phyloP scores from a whole-genome alignment of 2,329 filamentous ascomycete genomes.

The Alternaria sp. region DNA sequence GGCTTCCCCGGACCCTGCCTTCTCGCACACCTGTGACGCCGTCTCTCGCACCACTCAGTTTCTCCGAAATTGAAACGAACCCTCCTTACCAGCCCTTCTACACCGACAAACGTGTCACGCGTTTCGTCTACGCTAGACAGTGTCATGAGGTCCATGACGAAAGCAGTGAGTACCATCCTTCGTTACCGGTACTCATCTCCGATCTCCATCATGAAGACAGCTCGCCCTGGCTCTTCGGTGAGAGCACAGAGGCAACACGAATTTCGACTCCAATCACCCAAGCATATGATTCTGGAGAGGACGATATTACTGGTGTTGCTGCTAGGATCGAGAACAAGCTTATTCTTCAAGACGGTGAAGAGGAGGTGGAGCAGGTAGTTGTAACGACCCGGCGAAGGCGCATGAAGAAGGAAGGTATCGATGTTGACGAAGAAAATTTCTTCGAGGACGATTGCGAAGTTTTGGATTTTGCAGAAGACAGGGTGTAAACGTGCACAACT shows the following conservation, averaged over 20 bases:
- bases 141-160: slow-evolving; percentile 30
- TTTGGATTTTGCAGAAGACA: slow-evolving; percentile 78
- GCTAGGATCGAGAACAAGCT: slow-evolving; percentile 50
- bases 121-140: slow-evolving; percentile 69
- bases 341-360: slow-evolving; percentile 63
- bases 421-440: slow-evolving; percentile 74
- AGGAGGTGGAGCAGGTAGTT: slow-evolving; percentile 78
- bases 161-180: slow-evolving; percentile 35
- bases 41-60: slow-evolving; percentile 59
- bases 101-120: slow-evolving; percentile 82
- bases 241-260: slow-evolving; percentile 58
- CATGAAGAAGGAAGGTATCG: slow-evolving; percentile 57
- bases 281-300: slow-evolving; percentile 48
- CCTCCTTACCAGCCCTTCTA: slow-evolving; percentile 96
- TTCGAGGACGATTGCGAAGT: slow-evolving; percentile 95
- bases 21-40: slow-evolving; percentile 30
- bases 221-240: slow-evolving; percentile 63
- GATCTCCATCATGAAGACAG: slow-evolving; percentile 49
- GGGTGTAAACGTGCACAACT: slow-evolving; percentile 51
- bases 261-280: slow-evolving; percentile 52
- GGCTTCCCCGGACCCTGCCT: slow-evolving; percentile 46
- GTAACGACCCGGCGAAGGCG: slow-evolving; percentile 78
- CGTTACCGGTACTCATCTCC: slow-evolving; percentile 33
- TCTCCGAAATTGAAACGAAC: slow-evolving; percentile 95
- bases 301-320: slow-evolving; percentile 60